Percentiles rank a stretch among this genome's conserved stretches.
phyloP scores from a whole-genome alignment of 108 stramenopile species.

The Skeletonema marinoi region DNA sequence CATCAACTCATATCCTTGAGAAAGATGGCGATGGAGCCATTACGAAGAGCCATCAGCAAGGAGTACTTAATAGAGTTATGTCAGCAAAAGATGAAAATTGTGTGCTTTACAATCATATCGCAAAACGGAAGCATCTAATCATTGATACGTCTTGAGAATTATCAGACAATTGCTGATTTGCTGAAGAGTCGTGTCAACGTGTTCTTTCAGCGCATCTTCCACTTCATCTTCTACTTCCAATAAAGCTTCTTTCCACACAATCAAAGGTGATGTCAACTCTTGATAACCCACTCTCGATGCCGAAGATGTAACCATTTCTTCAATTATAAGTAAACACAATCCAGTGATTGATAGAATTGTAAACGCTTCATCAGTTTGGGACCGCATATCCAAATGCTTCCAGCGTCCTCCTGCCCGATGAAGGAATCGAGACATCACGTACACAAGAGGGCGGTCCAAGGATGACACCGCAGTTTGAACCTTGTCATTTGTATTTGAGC shows the following conservation, averaged over 20 bases:
- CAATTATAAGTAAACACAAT: conserved; percentile 3
- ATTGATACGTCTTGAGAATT: background rate
- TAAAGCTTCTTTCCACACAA: conserved; percentile 5
- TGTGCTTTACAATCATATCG: too few species aligned
- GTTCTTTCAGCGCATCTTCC: background rate
- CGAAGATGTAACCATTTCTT: background rate
- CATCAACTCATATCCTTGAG: too few species aligned
- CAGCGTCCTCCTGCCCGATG: conserved; percentile 1
- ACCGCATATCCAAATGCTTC: background rate
- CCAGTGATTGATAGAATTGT: conserved; percentile 9
- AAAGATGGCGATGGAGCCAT: too few species aligned
- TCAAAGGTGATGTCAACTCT: background rate
- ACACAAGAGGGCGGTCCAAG: conserved; percentile 11
- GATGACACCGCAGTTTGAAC: background rate
- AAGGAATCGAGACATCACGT: conserved; percentile 17
- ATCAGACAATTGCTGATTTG: background rate
- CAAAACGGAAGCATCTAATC: background rate
- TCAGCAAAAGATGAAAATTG: too few species aligned
- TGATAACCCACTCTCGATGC: conserved; percentile 1
- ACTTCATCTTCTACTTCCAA: background rate
- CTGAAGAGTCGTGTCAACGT: background rate
- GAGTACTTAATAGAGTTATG: too few species aligned
- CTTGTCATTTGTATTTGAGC: background rate
- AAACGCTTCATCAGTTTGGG: conserved; percentile 1
- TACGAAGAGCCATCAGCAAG: too few species aligned